These are phyloP conservation scores for Nosema muscidifuracis DNA, from an alignment of 371 early-diverging fungal genomes.

Conservation along the genomic window DNA sequence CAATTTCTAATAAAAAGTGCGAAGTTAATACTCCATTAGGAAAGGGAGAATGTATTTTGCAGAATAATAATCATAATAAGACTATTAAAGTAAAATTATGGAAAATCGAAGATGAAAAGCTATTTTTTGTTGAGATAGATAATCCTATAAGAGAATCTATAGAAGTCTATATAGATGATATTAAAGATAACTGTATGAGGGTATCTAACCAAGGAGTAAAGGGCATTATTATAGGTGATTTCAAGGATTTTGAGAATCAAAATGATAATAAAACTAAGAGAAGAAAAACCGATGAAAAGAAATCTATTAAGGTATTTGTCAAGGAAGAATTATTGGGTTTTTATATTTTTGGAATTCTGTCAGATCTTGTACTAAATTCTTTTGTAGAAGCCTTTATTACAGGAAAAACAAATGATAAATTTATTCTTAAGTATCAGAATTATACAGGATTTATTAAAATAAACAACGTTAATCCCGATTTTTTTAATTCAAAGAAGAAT, in stretches of 20 bases:
- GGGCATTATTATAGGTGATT: slow-evolving; percentile 36
- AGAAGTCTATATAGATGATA: slow-evolving; percentile 19
- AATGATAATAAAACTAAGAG: not conserved
- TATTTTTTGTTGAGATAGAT: slow-evolving; percentile 42
- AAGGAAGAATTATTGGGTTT: slow-evolving; percentile 30
- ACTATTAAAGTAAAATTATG: slow-evolving; percentile 8
- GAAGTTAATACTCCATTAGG: slow-evolving; percentile 13
- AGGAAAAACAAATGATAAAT: not conserved
- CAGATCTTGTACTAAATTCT: not conserved
- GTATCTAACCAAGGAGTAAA: slow-evolving; percentile 31
- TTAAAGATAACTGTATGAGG: not conserved
- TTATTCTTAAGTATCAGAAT: slow-evolving; percentile 11
- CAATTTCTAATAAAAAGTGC: not conserved
- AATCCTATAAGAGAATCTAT: slow-evolving; percentile 33
- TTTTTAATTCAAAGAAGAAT: not conserved
- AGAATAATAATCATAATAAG: slow-evolving; percentile 28
- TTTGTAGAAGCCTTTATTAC: not conserved
- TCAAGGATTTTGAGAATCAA: not conserved
- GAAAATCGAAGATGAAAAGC: slow-evolving; percentile 3
- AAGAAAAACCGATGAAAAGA: not conserved
- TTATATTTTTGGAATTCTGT: slow-evolving; percentile 27
- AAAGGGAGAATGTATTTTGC: slow-evolving; percentile 26
- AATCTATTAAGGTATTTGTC: slow-evolving; percentile 4
- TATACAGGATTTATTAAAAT: slow-evolving; percentile 7
- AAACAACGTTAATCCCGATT: not conserved